A percentile compares a stretch with the other conserved stretches of the same genome.
Evolutionary conservation across 176 grass and related monocot genomes (phyloP).

Genomic region (Oryza nivara): DNA sequence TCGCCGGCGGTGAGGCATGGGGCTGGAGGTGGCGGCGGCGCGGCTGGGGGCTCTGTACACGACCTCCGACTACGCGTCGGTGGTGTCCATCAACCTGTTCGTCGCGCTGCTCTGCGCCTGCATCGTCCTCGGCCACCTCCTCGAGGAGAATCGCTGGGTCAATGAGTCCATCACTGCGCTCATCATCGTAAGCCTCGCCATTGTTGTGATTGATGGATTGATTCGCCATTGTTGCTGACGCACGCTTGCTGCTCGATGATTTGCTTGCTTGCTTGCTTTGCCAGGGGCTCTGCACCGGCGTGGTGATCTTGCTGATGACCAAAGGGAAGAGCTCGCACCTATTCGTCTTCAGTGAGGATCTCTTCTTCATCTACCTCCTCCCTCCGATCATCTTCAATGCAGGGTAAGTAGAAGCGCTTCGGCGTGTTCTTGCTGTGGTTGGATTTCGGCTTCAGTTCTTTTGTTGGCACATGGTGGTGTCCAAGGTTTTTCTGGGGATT

Average conservation of each 20-base stretch:
- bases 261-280: neutral
- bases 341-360: constrained; percentile 96
- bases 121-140: constrained; percentile 94
- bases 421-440: neutral
- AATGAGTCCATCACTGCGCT: constrained; percentile 97
- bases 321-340: constrained; percentile 93
- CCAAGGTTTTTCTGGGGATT: constrained; percentile 5
- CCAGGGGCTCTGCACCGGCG: constrained; percentile 90
- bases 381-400: constrained; percentile 99
- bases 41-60: constrained; percentile 54
- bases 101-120: constrained; percentile 80
- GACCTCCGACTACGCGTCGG: constrained; percentile 84
- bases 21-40: constrained; percentile 45
- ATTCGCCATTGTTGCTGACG: neutral
- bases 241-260: neutral
- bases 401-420: constrained; percentile 52
- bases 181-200: constrained; percentile 55
- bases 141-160: constrained; percentile 93
- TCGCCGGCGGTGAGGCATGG: constrained; percentile 46
- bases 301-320: constrained; percentile 81
- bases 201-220: neutral
- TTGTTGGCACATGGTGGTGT: neutral
- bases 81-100: constrained; percentile 95
- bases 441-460: neutral
- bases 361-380: constrained; percentile 99